phyloP scores from a whole-genome alignment of 176 grass and related monocot genomes.

The Oryza meyeriana region DNA sequence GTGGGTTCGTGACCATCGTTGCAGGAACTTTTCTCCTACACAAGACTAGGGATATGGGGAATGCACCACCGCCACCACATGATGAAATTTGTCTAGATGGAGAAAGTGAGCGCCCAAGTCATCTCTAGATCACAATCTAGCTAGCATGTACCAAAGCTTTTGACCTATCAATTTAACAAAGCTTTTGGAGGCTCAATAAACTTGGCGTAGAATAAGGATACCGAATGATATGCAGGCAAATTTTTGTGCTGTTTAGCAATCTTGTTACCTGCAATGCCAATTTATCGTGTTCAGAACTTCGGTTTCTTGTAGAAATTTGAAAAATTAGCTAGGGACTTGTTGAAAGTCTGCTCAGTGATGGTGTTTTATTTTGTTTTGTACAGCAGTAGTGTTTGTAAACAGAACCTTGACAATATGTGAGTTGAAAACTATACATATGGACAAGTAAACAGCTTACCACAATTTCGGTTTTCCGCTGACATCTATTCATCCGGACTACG shows the following conservation, averaged over 20 bases:
- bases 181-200: not conserved
- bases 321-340: not conserved
- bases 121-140: slow-evolving; percentile 21
- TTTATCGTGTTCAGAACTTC: not conserved
- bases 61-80: slow-evolving; percentile 10
- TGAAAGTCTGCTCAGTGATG: not conserved
- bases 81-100: slow-evolving; percentile 39
- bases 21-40: slow-evolving; percentile 78
- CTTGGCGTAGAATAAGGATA: not conserved
- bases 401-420: slow-evolving; percentile 4
- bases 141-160: not conserved
- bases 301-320: not conserved
- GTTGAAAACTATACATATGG: not conserved
- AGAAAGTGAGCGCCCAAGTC: slow-evolving; percentile 8
- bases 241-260: not conserved
- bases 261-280: slow-evolving; percentile 10
- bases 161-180: not conserved
- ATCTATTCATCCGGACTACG: not conserved
- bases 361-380: slow-evolving; percentile 15
- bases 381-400: not conserved
- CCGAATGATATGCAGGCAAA: not conserved
- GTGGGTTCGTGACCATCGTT: slow-evolving; percentile 70
- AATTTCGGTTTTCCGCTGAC: not conserved
- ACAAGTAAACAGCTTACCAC: not conserved
- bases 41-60: slow-evolving; percentile 67